Evolutionary conservation across 2,329 filamentous ascomycete genomes (phyloP).

Genomic region (Penicillium sp.): DNA sequence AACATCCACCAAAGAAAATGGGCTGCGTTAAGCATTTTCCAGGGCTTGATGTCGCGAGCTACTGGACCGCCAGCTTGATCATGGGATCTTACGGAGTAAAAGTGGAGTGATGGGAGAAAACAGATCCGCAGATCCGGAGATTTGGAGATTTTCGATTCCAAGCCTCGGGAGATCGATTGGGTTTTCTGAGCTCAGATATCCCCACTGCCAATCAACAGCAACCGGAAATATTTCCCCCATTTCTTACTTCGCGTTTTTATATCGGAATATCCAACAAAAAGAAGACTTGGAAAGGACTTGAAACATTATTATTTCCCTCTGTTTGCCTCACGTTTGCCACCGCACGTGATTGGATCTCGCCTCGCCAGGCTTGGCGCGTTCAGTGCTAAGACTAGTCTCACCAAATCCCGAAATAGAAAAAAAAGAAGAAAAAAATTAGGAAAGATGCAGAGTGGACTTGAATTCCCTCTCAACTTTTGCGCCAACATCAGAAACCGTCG

Average conservation of each 20-base stretch:
- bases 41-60: too few species aligned
- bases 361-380: not conserved
- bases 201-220: too few species aligned
- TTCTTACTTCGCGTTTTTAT: not conserved
- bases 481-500: not conserved
- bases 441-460: not conserved
- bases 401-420: not conserved
- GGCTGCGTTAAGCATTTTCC: too few species aligned
- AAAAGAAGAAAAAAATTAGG: not conserved
- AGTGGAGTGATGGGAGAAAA: too few species aligned
- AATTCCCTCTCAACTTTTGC: not conserved
- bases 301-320: not conserved
- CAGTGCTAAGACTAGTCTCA: not conserved
- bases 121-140: too few species aligned
- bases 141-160: too few species aligned
- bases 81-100: too few species aligned
- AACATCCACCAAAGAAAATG: too few species aligned
- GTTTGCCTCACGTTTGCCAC: not conserved
- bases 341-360: not conserved
- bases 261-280: not conserved
- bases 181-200: too few species aligned
- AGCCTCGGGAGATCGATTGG: too few species aligned
- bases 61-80: too few species aligned
- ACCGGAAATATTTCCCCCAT: too few species aligned
- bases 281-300: not conserved